A percentile compares a stretch with the other conserved stretches of the same genome.
Evolutionary conservation across 192 early-diverging fungal genomes (phyloP).

Genomic region (Coemansia sp.): DNA sequence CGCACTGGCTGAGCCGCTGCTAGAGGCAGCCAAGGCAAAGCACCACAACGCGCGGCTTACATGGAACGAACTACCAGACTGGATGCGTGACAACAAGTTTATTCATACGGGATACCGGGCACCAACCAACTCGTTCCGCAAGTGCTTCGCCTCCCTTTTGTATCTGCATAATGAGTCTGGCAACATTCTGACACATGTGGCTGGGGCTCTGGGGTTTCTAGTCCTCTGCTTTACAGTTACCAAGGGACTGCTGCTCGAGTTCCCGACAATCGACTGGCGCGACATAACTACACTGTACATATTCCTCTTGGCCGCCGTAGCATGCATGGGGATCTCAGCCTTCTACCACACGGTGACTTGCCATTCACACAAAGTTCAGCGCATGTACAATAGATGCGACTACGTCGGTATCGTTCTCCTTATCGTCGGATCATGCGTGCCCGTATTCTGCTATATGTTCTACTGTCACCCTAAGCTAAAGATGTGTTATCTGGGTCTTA

Average conservation of each 20-base stretch:
- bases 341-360: constrained; percentile 82
- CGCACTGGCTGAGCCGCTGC: constrained; percentile 9
- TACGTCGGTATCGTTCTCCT: constrained; percentile 89
- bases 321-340: constrained; percentile 78
- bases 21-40: constrained; percentile 7
- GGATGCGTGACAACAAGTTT: constrained; percentile 83
- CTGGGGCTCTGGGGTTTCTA: constrained; percentile 67
- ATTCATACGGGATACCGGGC: constrained; percentile 82
- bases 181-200: constrained; percentile 88
- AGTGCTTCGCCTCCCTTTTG: constrained; percentile 72
- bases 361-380: constrained; percentile 72
- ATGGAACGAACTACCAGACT: constrained; percentile 64
- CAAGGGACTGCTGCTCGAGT: constrained; percentile 44
- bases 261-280: constrained; percentile 58
- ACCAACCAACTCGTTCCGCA: constrained; percentile 70
- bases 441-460: constrained; percentile 59
- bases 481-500: constrained; percentile 61
- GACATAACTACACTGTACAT: constrained; percentile 73
- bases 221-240: constrained; percentile 57
- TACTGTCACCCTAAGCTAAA: constrained; percentile 62
- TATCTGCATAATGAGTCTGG: constrained; percentile 94
- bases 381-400: constrained; percentile 85
- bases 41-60: constrained; percentile 16
- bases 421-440: constrained; percentile 63
- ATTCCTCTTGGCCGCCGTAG: constrained; percentile 75